A percentile compares a stretch with the other conserved stretches of the same genome.
Conservation (phyloP, 305 asterid species). For the Solanum chacoense region DNA sequence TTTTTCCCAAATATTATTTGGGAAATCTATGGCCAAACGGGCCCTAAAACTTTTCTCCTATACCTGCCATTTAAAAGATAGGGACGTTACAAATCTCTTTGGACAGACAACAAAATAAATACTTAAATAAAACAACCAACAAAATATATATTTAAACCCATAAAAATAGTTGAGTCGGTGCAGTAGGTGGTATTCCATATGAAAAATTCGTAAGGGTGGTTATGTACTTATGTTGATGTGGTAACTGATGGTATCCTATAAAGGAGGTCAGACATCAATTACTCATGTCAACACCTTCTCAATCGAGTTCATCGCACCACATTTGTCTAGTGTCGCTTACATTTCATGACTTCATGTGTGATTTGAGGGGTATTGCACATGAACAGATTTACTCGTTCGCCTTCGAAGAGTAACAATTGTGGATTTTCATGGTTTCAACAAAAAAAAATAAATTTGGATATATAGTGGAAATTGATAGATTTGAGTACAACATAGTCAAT, state of each 20-base stretch:
- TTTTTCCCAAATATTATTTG: too few relatives aligned
- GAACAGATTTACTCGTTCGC: not conserved
- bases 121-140: not conserved
- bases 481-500: not conserved
- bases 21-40: too few relatives aligned
- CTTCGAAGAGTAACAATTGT: not conserved
- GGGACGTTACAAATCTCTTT: not conserved
- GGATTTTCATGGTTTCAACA: not conserved
- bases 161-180: not conserved
- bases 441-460: not conserved
- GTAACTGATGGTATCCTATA: not conserved
- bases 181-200: not conserved
- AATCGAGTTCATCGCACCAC: not conserved
- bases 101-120: not conserved
- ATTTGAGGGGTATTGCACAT: not conserved
- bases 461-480: not conserved
- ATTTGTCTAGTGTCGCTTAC: not conserved
- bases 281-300: not conserved
- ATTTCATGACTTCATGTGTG: not conserved
- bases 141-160: not conserved
- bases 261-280: not conserved
- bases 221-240: not conserved
- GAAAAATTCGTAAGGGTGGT: not conserved
- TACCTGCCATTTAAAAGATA: not conserved
- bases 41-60: not conserved